These are phyloP conservation scores for Diaporthe velutina DNA, from an alignment of 2,329 filamentous ascomycete species.

Conservation along the genomic window DNA sequence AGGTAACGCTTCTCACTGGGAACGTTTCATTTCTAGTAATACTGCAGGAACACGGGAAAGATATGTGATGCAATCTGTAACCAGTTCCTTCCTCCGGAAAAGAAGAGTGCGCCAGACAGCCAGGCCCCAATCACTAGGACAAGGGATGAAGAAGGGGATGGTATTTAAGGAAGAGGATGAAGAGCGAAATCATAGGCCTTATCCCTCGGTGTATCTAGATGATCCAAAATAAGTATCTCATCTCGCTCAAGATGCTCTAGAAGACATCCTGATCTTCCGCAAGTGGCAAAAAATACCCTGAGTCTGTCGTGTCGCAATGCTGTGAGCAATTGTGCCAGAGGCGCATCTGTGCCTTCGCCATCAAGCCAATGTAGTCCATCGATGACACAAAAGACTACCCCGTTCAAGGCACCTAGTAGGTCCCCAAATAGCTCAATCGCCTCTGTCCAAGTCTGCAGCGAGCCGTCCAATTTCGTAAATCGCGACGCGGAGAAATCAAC, in stretches of 20 bases:
- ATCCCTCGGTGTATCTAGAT: background rate
- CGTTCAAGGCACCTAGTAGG: background rate
- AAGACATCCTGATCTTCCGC: conserved; percentile 36
- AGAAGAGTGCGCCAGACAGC: too few species aligned
- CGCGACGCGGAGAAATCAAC: background rate
- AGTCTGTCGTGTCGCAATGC: background rate
- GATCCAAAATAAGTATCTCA: background rate
- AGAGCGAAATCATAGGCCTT: background rate
- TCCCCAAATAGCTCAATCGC: conserved; percentile 8
- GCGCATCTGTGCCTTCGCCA: background rate
- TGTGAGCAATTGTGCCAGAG: background rate
- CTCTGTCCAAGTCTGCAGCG: background rate
- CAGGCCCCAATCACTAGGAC: too few species aligned
- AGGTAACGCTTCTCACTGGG: too few species aligned
- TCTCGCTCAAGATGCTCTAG: background rate
- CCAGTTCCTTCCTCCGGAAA: too few species aligned
- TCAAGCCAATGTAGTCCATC: conserved; percentile 32
- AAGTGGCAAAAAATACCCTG: conserved; percentile 14
- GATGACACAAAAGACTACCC: conserved; percentile 20
- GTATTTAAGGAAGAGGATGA: too few species aligned
- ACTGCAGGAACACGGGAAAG: too few species aligned
- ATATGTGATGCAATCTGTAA: too few species aligned
- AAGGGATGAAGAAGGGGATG: too few species aligned
- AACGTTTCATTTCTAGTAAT: too few species aligned
- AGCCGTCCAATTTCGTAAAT: background rate